Percentiles rank a stretch among this genome's conserved stretches.
Evolutionary conservation across 345 rosid species (phyloP).

Genomic region (Passiflora organensis): DNA sequence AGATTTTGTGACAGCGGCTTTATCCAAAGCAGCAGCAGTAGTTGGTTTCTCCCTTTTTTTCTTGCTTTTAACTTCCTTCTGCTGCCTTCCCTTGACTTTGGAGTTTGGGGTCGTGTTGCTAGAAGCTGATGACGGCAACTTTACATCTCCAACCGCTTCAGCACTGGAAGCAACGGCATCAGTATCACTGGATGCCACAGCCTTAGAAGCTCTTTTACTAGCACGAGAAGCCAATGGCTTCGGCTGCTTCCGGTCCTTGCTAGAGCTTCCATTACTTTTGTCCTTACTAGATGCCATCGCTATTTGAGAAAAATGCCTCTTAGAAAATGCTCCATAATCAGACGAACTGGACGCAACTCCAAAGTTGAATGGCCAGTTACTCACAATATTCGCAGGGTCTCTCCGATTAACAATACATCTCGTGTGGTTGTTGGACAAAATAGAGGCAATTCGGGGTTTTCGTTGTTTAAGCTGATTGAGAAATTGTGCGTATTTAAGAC

Average conservation of each 20-base stretch:
- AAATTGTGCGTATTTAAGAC: slow-evolving; percentile 19
- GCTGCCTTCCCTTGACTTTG: slow-evolving; percentile 26
- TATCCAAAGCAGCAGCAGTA: slow-evolving; percentile 14
- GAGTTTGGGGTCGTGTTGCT: slow-evolving; percentile 21
- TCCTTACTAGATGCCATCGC: slow-evolving; percentile 13
- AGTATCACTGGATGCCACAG: slow-evolving; percentile 6
- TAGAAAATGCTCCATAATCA: slow-evolving; percentile 15
- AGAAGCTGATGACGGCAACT: slow-evolving; percentile 22
- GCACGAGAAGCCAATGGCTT: slow-evolving; percentile 31
- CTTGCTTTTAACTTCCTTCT: slow-evolving; percentile 40
- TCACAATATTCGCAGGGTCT: slow-evolving; percentile 22
- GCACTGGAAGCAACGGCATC: slow-evolving; percentile 24
- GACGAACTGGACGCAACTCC: slow-evolving; percentile 14
- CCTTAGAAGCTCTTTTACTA: slow-evolving; percentile 6
- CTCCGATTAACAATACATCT: neutral
- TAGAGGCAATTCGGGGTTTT: slow-evolving; percentile 20
- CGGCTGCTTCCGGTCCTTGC: slow-evolving; percentile 31
- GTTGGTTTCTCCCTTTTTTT: slow-evolving; percentile 28
- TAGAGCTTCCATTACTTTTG: slow-evolving; percentile 16
- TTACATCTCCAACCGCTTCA: slow-evolving; percentile 20
- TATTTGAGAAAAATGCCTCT: slow-evolving; percentile 40
- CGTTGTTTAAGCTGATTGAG: slow-evolving; percentile 23
- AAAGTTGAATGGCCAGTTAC: slow-evolving; percentile 19
- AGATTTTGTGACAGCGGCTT: slow-evolving; percentile 16
- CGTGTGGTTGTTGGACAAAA: slow-evolving; percentile 6